Conservation (phyloP, 192 early-diverging fungal genomes). For the Funneliformis geosporum region DNA sequence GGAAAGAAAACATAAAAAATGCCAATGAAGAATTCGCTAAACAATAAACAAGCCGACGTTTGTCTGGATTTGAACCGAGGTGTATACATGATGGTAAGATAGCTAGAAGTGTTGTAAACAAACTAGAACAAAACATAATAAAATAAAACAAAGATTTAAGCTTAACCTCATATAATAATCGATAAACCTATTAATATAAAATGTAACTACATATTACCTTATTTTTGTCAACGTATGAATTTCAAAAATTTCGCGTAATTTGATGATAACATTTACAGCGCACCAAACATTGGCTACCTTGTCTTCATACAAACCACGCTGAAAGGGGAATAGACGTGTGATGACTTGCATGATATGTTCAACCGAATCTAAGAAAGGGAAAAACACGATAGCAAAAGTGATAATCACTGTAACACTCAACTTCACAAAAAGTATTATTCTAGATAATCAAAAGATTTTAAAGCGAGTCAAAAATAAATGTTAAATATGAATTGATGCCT, state of each 20-base stretch:
- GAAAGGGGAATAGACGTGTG: slow-evolving; percentile 86
- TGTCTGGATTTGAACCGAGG: slow-evolving; percentile 60
- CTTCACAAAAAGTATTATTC: slow-evolving; percentile 59
- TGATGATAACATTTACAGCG: slow-evolving; percentile 81
- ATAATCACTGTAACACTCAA: slow-evolving; percentile 72
- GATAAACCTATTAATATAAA: neutral
- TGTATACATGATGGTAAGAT: slow-evolving; percentile 75
- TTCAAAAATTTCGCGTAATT: slow-evolving; percentile 70
- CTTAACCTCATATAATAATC: neutral
- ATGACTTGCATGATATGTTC: slow-evolving; percentile 75
- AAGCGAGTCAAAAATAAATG: neutral
- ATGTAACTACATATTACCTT: slow-evolving; percentile 52
- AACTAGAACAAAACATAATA: slow-evolving; percentile 45
- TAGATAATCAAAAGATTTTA: slow-evolving; percentile 23
- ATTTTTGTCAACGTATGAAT: slow-evolving; percentile 63
- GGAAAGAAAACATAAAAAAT: slow-evolving; percentile 97
- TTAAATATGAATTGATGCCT: neutral
- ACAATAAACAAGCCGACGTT: slow-evolving; percentile 63
- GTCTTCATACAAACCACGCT: slow-evolving; percentile 95
- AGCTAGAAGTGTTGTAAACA: slow-evolving; percentile 61
- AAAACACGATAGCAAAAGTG: slow-evolving; percentile 68
- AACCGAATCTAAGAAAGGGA: slow-evolving; percentile 66
- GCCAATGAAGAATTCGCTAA: slow-evolving; percentile 77
- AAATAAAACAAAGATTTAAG: slow-evolving; percentile 1
- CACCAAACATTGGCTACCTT: slow-evolving; percentile 99